A percentile compares a stretch with the other conserved stretches of the same genome.
Evolutionary conservation across 371 early-diverging fungal genomes (phyloP).

Genomic region (Mortierella sp.): DNA sequence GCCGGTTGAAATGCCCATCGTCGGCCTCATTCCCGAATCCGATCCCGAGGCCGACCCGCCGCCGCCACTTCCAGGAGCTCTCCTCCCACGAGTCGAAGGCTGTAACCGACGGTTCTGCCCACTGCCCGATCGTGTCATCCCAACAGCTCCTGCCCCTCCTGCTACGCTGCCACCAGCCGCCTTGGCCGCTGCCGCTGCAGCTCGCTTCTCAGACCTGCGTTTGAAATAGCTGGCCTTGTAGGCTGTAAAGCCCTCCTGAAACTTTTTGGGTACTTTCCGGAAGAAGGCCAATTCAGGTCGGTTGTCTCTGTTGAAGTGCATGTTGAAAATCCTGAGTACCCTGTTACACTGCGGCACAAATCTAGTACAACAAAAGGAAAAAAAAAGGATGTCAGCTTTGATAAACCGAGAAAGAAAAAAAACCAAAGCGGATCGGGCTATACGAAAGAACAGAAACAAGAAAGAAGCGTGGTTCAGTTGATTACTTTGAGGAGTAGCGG

Average conservation of each 20-base stretch:
- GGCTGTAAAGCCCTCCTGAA: constrained; percentile 75
- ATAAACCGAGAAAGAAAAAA: background rate
- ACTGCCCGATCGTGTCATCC: background rate
- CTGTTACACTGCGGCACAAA: constrained; percentile 78
- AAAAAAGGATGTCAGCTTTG: background rate
- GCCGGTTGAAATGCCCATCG: background rate
- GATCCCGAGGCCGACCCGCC: constrained; percentile 45
- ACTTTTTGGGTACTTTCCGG: constrained; percentile 68
- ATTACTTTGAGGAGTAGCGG: constrained; percentile 73
- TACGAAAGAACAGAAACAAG: background rate
- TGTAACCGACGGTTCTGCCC: constrained; percentile 22
- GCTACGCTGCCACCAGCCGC: constrained; percentile 1
- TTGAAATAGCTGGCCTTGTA: constrained; percentile 70
- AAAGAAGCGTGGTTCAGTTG: background rate
- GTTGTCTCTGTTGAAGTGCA: constrained; percentile 71
- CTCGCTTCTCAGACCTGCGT: constrained; percentile 66
- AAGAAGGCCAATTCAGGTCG: constrained; percentile 69
- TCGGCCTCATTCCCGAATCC: constrained; percentile 32
- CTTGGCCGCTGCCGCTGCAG: constrained; percentile 43
- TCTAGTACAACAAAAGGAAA: constrained; percentile 46
- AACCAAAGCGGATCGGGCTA: background rate
- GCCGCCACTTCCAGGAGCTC: constrained; percentile 30
- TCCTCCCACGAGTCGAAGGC: constrained; percentile 22
- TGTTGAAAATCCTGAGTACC: constrained; percentile 75
- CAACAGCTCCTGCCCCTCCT: background rate